Evolutionary conservation across 129 eudicot genomes (phyloP).

Genomic region (Centrapalus pauciflorus): DNA sequence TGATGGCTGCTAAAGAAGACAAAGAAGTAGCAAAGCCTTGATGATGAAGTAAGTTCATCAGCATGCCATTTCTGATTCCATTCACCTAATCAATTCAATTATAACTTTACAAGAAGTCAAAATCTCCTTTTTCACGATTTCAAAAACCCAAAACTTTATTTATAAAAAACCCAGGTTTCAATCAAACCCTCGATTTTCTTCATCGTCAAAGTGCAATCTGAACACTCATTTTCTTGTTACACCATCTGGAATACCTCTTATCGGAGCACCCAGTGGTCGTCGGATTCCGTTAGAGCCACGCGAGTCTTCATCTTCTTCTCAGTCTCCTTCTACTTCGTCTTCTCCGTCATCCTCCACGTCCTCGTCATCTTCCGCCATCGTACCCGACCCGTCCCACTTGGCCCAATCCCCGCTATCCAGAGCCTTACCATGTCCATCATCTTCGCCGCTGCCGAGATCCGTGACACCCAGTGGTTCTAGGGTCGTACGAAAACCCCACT

Average conservation of each 20-base stretch:
- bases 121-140: neutral
- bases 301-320: slow-evolving; percentile 52
- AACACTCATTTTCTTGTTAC: neutral
- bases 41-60: slow-evolving; percentile 26
- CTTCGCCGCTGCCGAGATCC: slow-evolving; percentile 53
- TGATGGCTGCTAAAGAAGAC: slow-evolving; percentile 23
- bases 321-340: slow-evolving; percentile 28
- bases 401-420: slow-evolving; percentile 60
- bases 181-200: neutral
- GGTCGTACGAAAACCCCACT: slow-evolving; percentile 55
- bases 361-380: slow-evolving; percentile 42
- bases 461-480: slow-evolving; percentile 66
- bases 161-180: neutral
- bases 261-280: slow-evolving; percentile 44
- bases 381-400: slow-evolving; percentile 48
- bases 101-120: too few species aligned
- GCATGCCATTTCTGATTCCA: slow-evolving; percentile 3
- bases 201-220: slow-evolving; percentile 5
- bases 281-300: slow-evolving; percentile 52
- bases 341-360: slow-evolving; percentile 44
- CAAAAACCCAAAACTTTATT: neutral
- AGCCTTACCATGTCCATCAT: slow-evolving; percentile 46
- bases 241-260: slow-evolving; percentile 7
- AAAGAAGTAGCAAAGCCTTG: slow-evolving; percentile 12
- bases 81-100: slow-evolving; percentile 12